phyloP scores from a whole-genome alignment of 306 rosid species.

The Carpinus viminea region DNA sequence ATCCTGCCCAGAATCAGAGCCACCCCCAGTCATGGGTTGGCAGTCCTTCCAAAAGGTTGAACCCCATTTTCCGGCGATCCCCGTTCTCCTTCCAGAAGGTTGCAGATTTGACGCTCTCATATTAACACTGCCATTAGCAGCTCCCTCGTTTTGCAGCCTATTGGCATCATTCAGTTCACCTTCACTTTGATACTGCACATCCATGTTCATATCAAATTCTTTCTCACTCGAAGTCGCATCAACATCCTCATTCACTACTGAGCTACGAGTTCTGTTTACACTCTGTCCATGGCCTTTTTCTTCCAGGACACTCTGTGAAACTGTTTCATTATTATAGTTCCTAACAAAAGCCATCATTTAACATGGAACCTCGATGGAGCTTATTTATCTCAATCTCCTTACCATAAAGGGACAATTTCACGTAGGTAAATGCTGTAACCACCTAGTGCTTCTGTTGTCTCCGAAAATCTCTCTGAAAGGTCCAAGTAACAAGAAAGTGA shows the following conservation, averaged over 20 bases:
- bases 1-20: slow-evolving; percentile 80
- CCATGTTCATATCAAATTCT: slow-evolving; percentile 83
- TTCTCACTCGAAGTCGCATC: slow-evolving; percentile 69
- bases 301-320: slow-evolving; percentile 66
- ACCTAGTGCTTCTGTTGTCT: slow-evolving; percentile 37
- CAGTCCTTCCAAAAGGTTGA: slow-evolving; percentile 97
- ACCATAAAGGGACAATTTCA: slow-evolving; percentile 24
- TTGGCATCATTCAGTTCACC: slow-evolving; percentile 56
- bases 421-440: slow-evolving; percentile 3
- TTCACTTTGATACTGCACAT: slow-evolving; percentile 73
- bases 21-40: slow-evolving; percentile 72
- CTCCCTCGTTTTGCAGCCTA: slow-evolving; percentile 61
- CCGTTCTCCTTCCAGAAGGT: slow-evolving; percentile 64
- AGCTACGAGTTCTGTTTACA: slow-evolving; percentile 50
- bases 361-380: slow-evolving; percentile 45
- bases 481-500: slow-evolving; percentile 37
- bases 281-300: slow-evolving; percentile 65
- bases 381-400: slow-evolving; percentile 32
- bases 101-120: slow-evolving; percentile 52
- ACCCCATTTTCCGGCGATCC: slow-evolving; percentile 84
- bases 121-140: slow-evolving; percentile 49
- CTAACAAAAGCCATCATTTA: slow-evolving; percentile 85
- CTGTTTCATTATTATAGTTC: slow-evolving; percentile 67
- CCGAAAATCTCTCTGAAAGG: slow-evolving; percentile 23
- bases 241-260: slow-evolving; percentile 57